Evolutionary conservation across 495 filamentous ascomycete genomes (phyloP), one percentile per base, ranked within the genome.

Genomic region (Umbilicaria muhlenbergii): DNA sequence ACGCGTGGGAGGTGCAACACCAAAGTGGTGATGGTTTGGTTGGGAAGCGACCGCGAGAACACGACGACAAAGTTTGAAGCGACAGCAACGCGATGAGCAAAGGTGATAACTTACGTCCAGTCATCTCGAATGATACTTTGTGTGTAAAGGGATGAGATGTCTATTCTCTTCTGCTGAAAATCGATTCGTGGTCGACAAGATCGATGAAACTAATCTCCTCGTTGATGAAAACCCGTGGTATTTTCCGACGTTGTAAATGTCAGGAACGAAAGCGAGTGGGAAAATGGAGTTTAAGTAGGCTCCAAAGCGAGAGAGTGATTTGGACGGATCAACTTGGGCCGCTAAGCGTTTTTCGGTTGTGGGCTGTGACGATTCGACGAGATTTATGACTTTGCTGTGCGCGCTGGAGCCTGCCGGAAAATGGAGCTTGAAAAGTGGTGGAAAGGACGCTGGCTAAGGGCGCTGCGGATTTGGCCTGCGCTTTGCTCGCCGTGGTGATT

Each of bases 101-200:
- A 48, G 48, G 36, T 43, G 33, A 53, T 47, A 60, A 87, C 86
- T 84, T 75, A 94, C 86, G 86, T 83, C 86, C 86, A 85, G 86
- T 88, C 86, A 94, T 94, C 51, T 64, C 85, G 74, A 61, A 57
- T 50, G 55, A 37, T 41, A 45, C 46, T 17, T 44, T 19, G 32
- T 7, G 34, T 42, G 28, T 42, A 28, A 38, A 38, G 24, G 14
- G 1, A 14, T 41, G 35, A 32, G 13, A 28, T 43, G 34, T 28
- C 4, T 28, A 28, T 28, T 8, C 13, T 38, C 7, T 28, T 10
- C 4, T 43, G 21, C 4, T 32, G 19, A 36, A 43, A 38, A 36
- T 11, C 5, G 17, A 28, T 32, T 31, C 35, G 33, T 45, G 19
- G 28, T 44, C 31, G 41, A 49, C 49, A 37, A 51, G 45, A 38